Evolutionary conservation across 1,284 basidiomycete genomes (phyloP).

Genomic region (Leccinum colubrinum): DNA sequence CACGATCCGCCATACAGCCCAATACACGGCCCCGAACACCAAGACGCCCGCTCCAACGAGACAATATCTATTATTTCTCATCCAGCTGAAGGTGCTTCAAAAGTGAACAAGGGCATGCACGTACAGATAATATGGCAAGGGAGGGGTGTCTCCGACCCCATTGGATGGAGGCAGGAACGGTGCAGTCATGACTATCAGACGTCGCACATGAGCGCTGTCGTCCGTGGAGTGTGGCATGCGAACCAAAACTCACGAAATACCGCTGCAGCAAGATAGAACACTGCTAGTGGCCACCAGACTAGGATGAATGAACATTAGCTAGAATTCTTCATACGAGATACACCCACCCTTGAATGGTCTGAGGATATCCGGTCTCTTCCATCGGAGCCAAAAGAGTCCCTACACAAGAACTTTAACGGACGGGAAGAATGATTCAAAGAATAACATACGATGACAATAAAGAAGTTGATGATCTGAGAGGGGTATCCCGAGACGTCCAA

Average conservation of each 20-base stretch:
- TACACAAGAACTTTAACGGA: constrained; percentile 14
- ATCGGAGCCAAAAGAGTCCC: constrained; percentile 59
- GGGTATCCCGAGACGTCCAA: constrained; percentile 61
- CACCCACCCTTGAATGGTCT: constrained; percentile 56
- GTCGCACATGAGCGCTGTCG: not conserved
- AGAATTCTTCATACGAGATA: not conserved
- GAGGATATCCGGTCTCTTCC: constrained; percentile 42
- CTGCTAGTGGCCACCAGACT: constrained; percentile 58
- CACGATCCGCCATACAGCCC: constrained; percentile 52
- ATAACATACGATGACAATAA: constrained; percentile 46
- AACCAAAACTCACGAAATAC: constrained; percentile 42
- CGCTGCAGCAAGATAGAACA: constrained; percentile 54
- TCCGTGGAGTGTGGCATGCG: not conserved
- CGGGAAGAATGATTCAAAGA: no score
- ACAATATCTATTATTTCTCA: constrained; percentile 41
- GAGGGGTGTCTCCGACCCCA: constrained; percentile 56
- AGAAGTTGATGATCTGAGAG: constrained; percentile 52
- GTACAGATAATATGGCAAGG: constrained; percentile 57
- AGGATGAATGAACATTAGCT: not conserved
- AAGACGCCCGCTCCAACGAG: constrained; percentile 54
- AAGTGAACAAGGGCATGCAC: constrained; percentile 12
- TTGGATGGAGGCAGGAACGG: constrained; percentile 57
- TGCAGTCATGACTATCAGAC: constrained; percentile 45
- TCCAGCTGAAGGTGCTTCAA: not conserved
- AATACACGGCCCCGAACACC: constrained; percentile 47